Evolutionary conservation across 257 asterid species (phyloP).

Genomic region (Primulina huaijiensis): DNA sequence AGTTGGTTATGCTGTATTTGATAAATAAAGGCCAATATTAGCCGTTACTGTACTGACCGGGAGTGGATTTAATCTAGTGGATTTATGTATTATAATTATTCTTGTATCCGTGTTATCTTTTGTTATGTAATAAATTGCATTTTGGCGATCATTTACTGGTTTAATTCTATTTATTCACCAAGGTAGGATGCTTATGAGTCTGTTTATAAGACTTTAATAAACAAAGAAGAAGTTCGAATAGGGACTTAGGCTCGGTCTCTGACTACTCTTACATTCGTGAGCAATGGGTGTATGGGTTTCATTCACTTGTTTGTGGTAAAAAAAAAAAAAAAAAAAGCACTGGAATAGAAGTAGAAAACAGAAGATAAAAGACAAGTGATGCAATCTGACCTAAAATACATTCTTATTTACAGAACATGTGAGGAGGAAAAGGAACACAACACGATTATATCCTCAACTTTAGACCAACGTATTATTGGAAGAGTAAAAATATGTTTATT

Average conservation of each 20-base stretch:
- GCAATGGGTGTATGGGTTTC: too few species aligned
- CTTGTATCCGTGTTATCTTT: neutral
- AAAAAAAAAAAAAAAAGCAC: too few species aligned
- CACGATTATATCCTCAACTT: neutral
- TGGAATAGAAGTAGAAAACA: neutral
- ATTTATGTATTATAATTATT: neutral
- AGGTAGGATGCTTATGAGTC: neutral
- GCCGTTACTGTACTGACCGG: neutral
- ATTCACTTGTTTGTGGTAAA: neutral
- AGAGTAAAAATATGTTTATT: neutral
- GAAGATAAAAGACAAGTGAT: neutral
- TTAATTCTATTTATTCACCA: neutral
- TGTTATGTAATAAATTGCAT: neutral
- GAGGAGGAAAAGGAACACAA: neutral
- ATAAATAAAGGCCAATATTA: slow-evolving; percentile 9
- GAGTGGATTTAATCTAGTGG: slow-evolving; percentile 17
- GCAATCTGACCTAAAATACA: neutral
- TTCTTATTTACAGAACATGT: neutral
- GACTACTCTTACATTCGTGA: too few species aligned
- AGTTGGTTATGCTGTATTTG: slow-evolving; percentile 20
- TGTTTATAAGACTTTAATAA: neutral
- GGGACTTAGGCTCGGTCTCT: too few species aligned
- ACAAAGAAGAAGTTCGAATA: too few species aligned
- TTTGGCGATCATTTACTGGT: neutral
- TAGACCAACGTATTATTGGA: neutral